phyloP scores from a whole-genome alignment of 805 yeast genomes.

The Candida quercuum region DNA sequence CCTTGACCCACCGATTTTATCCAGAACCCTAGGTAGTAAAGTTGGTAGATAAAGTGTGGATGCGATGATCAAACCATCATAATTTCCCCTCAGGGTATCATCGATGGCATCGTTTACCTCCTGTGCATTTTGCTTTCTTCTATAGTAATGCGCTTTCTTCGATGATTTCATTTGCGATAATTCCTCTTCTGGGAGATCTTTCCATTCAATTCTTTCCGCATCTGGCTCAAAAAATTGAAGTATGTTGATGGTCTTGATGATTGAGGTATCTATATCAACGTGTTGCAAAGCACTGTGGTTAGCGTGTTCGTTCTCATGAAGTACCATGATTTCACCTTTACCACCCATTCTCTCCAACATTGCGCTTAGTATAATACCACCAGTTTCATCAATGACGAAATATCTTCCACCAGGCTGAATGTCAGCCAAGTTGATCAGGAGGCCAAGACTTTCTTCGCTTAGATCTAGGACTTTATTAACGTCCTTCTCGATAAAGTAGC shows the following conservation, averaged over 20 bases:
- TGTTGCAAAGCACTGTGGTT: conserved; percentile 67
- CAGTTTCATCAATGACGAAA: conserved; percentile 88
- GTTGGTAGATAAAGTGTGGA: conserved; percentile 67
- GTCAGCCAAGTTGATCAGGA: conserved; percentile 72
- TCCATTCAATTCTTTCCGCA: conserved; percentile 38
- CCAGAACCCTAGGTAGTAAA: conserved; percentile 55
- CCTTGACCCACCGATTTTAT: conserved; percentile 74
- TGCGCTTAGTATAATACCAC: conserved; percentile 82
- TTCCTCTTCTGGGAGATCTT: conserved; percentile 45
- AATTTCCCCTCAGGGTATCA: conserved; percentile 44
- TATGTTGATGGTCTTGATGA: conserved; percentile 67
- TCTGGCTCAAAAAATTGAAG: conserved; percentile 83
- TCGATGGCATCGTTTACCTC: conserved; percentile 43
- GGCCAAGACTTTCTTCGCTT: conserved; percentile 79
- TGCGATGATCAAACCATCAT: conserved; percentile 73
- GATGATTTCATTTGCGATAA: conserved; percentile 49
- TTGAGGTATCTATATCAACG: conserved; percentile 58
- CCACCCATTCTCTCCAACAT: conserved; percentile 85
- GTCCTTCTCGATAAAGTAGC: conserved; percentile 70
- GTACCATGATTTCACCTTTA: conserved; percentile 60
- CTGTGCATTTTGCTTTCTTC: conserved; percentile 54
- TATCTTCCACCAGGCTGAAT: conserved; percentile 88
- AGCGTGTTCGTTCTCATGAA: conserved; percentile 93
- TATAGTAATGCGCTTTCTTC: conserved; percentile 60
- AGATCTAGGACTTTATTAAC: conserved; percentile 64